Evolutionary conservation across 1,284 basidiomycete species (phyloP).

Genomic region (Heterobasidion annosum): DNA sequence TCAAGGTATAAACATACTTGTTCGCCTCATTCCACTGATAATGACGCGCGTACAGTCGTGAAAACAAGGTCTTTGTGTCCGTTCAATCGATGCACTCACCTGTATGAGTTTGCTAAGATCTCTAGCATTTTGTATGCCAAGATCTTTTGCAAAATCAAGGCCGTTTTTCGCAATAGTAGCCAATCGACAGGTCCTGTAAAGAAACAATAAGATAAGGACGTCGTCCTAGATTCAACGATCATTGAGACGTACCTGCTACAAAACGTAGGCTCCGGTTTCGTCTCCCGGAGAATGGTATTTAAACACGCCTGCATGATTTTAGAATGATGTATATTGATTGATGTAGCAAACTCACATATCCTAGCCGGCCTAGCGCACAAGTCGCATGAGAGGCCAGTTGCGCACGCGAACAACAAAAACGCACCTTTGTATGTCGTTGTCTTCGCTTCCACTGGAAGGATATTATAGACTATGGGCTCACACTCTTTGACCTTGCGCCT

Average conservation of each 20-base stretch:
- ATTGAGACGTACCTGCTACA: conserved; percentile 53
- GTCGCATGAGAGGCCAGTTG: conserved; percentile 10
- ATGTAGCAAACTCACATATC: conserved; percentile 21
- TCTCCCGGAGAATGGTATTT: conserved; percentile 72
- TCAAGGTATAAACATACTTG: conserved; percentile 20
- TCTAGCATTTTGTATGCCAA: conserved; percentile 67
- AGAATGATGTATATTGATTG: conserved; percentile 1
- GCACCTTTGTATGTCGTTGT: conserved; percentile 60
- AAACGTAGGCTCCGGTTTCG: conserved; percentile 64
- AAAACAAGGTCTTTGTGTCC: neutral
- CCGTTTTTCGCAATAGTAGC: conserved; percentile 79
- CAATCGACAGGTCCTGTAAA: conserved; percentile 37
- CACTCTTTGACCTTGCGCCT: conserved; percentile 35
- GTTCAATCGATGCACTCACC: conserved; percentile 10
- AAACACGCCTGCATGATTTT: conserved; percentile 61
- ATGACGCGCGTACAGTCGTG: neutral
- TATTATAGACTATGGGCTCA: conserved; percentile 59
- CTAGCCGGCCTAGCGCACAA: conserved; percentile 39
- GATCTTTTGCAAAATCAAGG: conserved; percentile 69
- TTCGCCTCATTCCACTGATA: conserved; percentile 77
- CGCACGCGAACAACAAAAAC: conserved; percentile 6
- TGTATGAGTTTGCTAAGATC: conserved; percentile 65
- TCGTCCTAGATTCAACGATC: no score
- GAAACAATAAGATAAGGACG: conserved; percentile 6
- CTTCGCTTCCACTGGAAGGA: conserved; percentile 57